These are phyloP conservation scores for Teunomyces aglyptinius DNA, from an alignment of 805 yeast genomes.

Conservation along the genomic window DNA sequence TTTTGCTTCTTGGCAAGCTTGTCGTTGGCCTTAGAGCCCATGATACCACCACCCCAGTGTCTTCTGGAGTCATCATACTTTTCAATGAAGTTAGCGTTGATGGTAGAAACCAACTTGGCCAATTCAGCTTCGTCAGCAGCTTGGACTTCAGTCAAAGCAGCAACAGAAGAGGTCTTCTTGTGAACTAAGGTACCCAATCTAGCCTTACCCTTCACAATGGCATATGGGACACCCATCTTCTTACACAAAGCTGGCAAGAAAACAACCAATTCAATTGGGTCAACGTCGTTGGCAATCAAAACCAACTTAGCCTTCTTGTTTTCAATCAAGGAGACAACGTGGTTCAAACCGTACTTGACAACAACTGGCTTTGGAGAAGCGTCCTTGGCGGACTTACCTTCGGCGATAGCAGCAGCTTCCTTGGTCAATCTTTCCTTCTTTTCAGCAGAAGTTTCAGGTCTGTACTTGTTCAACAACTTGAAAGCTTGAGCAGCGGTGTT, in stretches of 20 bases:
- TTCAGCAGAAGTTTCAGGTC: slow-evolving; percentile 96
- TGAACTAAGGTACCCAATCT: slow-evolving; percentile 96
- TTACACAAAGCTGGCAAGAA: slow-evolving; percentile 98
- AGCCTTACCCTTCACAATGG: slow-evolving; percentile 97
- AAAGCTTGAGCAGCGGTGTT: slow-evolving; percentile 97
- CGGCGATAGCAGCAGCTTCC: slow-evolving; percentile 99
- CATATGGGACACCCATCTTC: slow-evolving; percentile 99
- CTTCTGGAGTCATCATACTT: slow-evolving; percentile 95
- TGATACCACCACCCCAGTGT: slow-evolving; percentile 99
- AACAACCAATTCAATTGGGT: slow-evolving; percentile 96
- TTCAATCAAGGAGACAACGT: slow-evolving; percentile 94
- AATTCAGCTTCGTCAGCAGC: slow-evolving; percentile 94
- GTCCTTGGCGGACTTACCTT: slow-evolving; percentile 95
- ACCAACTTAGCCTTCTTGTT: slow-evolving; percentile 98
- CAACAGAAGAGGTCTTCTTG: slow-evolving; percentile 96
- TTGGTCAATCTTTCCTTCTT: slow-evolving; percentile 98
- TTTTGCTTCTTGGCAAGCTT: slow-evolving; percentile 76
- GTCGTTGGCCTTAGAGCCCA: slow-evolving; percentile 92
- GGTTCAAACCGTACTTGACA: slow-evolving; percentile 98
- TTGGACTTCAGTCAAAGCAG: slow-evolving; percentile 93
- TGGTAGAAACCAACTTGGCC: slow-evolving; percentile 88
- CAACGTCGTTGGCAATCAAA: slow-evolving; percentile 97
- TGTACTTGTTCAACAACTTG: slow-evolving; percentile 97
- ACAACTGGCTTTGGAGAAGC: slow-evolving; percentile 95
- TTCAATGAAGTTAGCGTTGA: slow-evolving; percentile 89